Base-by-base conservation (phyloP, 176 grass and related monocot genomes). In the Carex parvula region DNA sequence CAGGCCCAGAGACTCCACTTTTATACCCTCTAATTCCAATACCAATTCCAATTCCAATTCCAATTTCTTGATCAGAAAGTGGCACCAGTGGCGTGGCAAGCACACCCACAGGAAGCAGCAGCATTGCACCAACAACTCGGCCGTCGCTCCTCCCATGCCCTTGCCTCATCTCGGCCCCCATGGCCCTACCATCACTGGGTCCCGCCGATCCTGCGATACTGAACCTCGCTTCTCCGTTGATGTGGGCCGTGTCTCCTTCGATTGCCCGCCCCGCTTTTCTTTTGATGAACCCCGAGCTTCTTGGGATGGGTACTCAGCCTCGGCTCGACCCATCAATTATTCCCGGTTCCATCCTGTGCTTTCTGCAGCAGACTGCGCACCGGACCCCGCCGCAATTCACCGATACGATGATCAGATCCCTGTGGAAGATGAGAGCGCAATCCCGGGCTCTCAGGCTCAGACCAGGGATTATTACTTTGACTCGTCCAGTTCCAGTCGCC, bases 381-480 rank as follows among this genome's bases (percentile, higher is more conserved):
- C 75, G 8, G 52, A 20, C 30, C 69, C 65, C 0, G 14, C 59
- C 0, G 13, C 18, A 0, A 26, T 90, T 48, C 87, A 61, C 14
- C 88, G 92, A 35, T 93, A 84, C 8, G 91, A 98, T 3, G 86
- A 88, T 24, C 89, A 91, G 76, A 91, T 98, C 69, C 95, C 91
- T 1, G 89, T 95, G 2, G 90, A 95, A 68, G 91, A 90, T 5
- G 52, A 61, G 0, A 39, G 15, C 0, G 20, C 30, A 1, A 52
- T 87, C 61, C 95, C 95, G 11, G 92, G 95, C 13, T 87, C 91
- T 39, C 74, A 85, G 12, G 39, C 76, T 35, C 95, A 98, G 86
- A 98, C 95, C 60, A 92, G 92, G 84, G 89, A 98, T 35, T 98
- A 95, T 79, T 97, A 97, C 90, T 24, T 92, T 5, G 89, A 98